These are phyloP conservation scores for Chalaropsis ovoidea DNA, from an alignment of 2,329 filamentous ascomycete species.

Conservation along the genomic window DNA sequence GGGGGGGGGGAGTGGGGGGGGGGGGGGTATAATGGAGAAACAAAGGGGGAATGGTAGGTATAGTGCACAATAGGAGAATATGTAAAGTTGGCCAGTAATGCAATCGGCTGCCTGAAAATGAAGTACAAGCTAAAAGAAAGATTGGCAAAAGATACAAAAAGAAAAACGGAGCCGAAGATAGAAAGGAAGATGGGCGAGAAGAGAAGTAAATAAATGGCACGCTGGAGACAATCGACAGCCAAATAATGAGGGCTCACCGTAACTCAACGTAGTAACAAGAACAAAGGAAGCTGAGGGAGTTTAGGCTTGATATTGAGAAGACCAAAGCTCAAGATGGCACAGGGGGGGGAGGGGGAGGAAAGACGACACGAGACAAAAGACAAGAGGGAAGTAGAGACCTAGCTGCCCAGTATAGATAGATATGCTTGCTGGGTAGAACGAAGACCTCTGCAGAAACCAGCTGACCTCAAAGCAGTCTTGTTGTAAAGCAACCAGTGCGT, in stretches of 20 bases:
- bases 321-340: slow-evolving; percentile 25
- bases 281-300: slow-evolving; percentile 18
- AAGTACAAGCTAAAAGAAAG: slow-evolving; percentile 16
- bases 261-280: slow-evolving; percentile 24
- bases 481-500: not conserved
- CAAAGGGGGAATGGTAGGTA: not conserved
- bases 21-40: not conserved
- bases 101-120: not conserved
- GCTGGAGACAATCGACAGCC: not conserved
- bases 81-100: slow-evolving; percentile 7
- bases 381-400: slow-evolving; percentile 11
- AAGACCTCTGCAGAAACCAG: slow-evolving; percentile 66
- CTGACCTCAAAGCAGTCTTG: slow-evolving; percentile 56
- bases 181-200: slow-evolving; percentile 13
- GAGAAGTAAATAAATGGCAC: slow-evolving; percentile 20
- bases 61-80: slow-evolving; percentile 5
- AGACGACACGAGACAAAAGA: slow-evolving; percentile 26
- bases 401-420: not conserved
- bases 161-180: slow-evolving; percentile 29
- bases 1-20: not conserved
- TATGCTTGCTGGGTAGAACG: not conserved
- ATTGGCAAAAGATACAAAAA: slow-evolving; percentile 17
- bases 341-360: slow-evolving; percentile 22
- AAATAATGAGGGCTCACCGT: not conserved
- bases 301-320: slow-evolving; percentile 23